Percentiles rank a stretch among this genome's conserved stretches.
phyloP scores from a whole-genome alignment of 495 filamentous ascomycete species.

The Hyaloscypha finlandica region DNA sequence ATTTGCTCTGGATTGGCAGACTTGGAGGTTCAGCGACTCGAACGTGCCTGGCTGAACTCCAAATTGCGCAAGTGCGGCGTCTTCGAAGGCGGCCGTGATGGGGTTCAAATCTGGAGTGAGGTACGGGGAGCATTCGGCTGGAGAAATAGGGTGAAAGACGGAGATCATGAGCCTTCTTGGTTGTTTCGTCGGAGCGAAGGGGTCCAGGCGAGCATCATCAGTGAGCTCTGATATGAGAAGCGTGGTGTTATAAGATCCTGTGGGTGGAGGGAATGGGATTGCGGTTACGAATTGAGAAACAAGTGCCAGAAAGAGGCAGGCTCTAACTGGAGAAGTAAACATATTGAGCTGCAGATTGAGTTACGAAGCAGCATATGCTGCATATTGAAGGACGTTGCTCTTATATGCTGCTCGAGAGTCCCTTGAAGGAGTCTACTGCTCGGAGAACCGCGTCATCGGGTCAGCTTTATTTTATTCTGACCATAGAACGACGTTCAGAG shows the following conservation, averaged over 20 bases:
- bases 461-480: too few relatives aligned
- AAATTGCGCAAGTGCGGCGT: background rate
- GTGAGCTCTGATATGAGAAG: conserved; percentile 33
- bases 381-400: too few relatives aligned
- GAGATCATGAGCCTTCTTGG: conserved; percentile 41
- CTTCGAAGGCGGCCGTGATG: conserved; percentile 18
- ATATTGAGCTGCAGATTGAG: too few relatives aligned
- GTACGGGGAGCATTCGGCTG: conserved; percentile 20
- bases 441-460: too few relatives aligned
- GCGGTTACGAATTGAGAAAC: background rate
- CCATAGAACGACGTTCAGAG: too few relatives aligned
- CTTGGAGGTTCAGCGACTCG: conserved; percentile 16
- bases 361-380: too few relatives aligned
- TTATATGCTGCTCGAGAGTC: too few relatives aligned
- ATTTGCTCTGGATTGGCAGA: conserved; percentile 6
- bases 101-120: conserved; percentile 30
- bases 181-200: conserved; percentile 36
- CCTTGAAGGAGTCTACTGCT: too few relatives aligned
- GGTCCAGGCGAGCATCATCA: conserved; percentile 38
- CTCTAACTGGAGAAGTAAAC: too few relatives aligned
- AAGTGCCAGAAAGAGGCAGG: background rate
- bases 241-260: conserved; percentile 34
- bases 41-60: conserved; percentile 17
- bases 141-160: conserved; percentile 36
- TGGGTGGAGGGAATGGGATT: conserved; percentile 21